Percentiles rank a stretch among this genome's conserved stretches.
These are phyloP conservation scores for Trichosporon sp. DNA, from an alignment of 1,284 basidiomycete genomes.

Conservation along the genomic window DNA sequence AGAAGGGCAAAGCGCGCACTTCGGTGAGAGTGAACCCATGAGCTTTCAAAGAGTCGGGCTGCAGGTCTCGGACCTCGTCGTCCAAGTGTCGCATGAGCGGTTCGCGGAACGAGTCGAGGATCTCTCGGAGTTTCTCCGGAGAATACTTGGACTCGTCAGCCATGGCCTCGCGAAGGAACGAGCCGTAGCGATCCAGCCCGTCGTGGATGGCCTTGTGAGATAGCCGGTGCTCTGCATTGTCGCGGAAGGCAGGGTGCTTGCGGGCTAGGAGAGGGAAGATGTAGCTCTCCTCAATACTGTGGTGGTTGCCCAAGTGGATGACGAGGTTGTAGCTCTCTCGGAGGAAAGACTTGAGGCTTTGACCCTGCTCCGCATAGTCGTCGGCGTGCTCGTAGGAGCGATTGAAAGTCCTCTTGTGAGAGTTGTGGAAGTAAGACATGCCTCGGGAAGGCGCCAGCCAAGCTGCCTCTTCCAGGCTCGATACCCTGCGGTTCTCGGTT, in stretches of 20 bases:
- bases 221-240: slow-evolving; percentile 52
- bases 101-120: slow-evolving; percentile 59
- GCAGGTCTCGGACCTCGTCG: slow-evolving; percentile 63
- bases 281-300: slow-evolving; percentile 56
- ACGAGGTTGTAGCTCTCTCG: slow-evolving; percentile 15
- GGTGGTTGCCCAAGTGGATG: slow-evolving; percentile 58
- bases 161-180: slow-evolving; percentile 53
- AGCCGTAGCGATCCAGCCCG: slow-evolving; percentile 56
- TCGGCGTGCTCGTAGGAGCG: slow-evolving; percentile 8
- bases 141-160: slow-evolving; percentile 55
- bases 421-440: slow-evolving; percentile 11
- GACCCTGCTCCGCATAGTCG: slow-evolving; percentile 1
- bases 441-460: slow-evolving; percentile 1
- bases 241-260: slow-evolving; percentile 58
- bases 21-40: slow-evolving; percentile 60
- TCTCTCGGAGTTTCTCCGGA: slow-evolving; percentile 55
- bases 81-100: slow-evolving; percentile 62
- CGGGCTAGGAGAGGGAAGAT: slow-evolving; percentile 61
- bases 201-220: slow-evolving; percentile 62
- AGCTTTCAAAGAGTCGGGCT: slow-evolving; percentile 58
- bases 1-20: slow-evolving; percentile 53
- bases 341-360: slow-evolving; percentile 4
- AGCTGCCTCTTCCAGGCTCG: slow-evolving; percentile 1
- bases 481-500: neutral
- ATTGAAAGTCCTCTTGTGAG: slow-evolving; percentile 10